Conservation (phyloP, 345 rosid genomes). For the Camelina laxa region DNA sequence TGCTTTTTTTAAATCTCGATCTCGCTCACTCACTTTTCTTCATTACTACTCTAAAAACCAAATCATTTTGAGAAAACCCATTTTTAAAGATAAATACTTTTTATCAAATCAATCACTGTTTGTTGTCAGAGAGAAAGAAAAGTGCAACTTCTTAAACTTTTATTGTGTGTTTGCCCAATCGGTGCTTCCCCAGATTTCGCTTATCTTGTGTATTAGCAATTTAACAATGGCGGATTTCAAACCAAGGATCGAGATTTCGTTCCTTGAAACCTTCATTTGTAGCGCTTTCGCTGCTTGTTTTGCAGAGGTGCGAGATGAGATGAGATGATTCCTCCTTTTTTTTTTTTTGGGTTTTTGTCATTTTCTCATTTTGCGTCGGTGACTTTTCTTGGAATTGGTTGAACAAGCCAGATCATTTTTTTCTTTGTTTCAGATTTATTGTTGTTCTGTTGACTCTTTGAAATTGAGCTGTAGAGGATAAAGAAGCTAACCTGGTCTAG, state of each 20-base stretch:
- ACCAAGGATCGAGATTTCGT: constrained; percentile 71
- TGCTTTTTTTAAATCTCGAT: constrained; percentile 37
- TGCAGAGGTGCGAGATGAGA: constrained; percentile 70
- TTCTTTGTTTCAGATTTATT: background rate
- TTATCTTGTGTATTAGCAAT: constrained; percentile 4
- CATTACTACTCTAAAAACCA: constrained; percentile 33
- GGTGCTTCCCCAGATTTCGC: constrained; percentile 44
- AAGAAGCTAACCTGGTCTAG: constrained; percentile 20
- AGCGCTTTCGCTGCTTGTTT: constrained; percentile 99
- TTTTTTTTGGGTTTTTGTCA: background rate
- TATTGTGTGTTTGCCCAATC: constrained; percentile 33
- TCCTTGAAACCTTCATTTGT: constrained; percentile 78
- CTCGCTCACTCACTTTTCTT: constrained; percentile 33
- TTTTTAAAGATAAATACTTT: background rate
- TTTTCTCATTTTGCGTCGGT: constrained; percentile 6
- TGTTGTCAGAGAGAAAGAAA: background rate
- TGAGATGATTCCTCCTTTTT: background rate
- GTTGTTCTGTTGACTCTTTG: constrained; percentile 5
- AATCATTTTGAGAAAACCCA: constrained; percentile 6
- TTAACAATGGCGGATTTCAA: constrained; percentile 64
- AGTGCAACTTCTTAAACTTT: background rate
- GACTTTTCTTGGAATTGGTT: background rate
- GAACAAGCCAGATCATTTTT: constrained; percentile 1
- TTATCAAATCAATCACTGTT: background rate
- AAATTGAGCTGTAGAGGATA: constrained; percentile 5